These are phyloP conservation scores for Aphanomyces cochlioides DNA, from an alignment of 352 stramenopile genomes.

Conservation along the genomic window DNA sequence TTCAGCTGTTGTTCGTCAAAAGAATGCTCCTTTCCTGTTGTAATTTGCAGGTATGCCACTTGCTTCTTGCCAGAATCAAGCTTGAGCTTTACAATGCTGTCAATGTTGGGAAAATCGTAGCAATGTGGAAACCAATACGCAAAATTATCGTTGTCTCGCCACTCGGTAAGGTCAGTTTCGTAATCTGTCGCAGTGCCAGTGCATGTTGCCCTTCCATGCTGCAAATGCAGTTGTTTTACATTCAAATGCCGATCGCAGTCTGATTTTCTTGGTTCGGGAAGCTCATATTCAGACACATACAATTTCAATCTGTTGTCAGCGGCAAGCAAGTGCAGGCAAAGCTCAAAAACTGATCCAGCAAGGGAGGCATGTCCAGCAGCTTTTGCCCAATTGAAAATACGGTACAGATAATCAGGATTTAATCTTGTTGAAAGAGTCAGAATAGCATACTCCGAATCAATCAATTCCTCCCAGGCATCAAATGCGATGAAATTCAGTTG, in stretches of 20 bases:
- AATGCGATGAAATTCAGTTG: conserved; percentile 1
- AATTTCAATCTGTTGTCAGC: conserved; percentile 31
- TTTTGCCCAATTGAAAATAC: conserved; percentile 7
- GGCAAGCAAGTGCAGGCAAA: not conserved
- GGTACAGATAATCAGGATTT: conserved; percentile 4
- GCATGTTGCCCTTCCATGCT: not conserved
- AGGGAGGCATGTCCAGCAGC: not conserved
- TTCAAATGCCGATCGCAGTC: not conserved
- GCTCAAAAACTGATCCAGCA: conserved; percentile 13
- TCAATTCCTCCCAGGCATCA: conserved; percentile 1
- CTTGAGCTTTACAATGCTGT: conserved; percentile 34
- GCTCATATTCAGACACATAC: conserved; percentile 30
- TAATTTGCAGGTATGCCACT: conserved; percentile 36
- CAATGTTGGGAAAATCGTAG: conserved; percentile 34
- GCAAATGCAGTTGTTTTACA: not conserved
- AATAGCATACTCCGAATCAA: conserved; percentile 2
- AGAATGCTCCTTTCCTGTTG: conserved; percentile 13
- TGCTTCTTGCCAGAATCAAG: not conserved
- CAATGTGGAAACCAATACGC: conserved; percentile 34
- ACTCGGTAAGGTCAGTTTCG: conserved; percentile 23
- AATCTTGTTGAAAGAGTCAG: conserved; percentile 10
- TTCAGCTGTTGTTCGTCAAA: conserved; percentile 24
- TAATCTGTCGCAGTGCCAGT: conserved; percentile 16
- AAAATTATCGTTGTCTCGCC: conserved; percentile 30
- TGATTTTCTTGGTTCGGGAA: not conserved